A percentile compares a stretch with the other conserved stretches of the same genome.
These are phyloP conservation scores for Thinopyrum elongatum DNA, from an alignment of 176 grass and related monocot species.

Conservation along the genomic window DNA sequence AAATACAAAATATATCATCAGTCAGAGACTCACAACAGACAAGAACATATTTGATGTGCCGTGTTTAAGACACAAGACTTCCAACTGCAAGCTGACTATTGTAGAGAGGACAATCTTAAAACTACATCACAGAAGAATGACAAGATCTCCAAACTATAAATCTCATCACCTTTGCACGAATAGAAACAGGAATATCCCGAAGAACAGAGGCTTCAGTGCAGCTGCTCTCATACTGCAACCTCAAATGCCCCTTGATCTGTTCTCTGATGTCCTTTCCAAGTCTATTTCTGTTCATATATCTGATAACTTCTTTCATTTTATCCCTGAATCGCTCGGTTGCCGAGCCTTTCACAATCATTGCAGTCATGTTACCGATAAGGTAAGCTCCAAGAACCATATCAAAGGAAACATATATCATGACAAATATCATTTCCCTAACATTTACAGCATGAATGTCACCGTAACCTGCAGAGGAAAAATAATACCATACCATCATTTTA, in stretches of 20 bases:
- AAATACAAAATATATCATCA: not conserved
- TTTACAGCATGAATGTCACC: slow-evolving; percentile 97
- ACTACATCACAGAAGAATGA: not conserved
- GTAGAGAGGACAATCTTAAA: not conserved
- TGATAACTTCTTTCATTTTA: slow-evolving; percentile 97
- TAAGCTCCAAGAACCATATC: slow-evolving; percentile 99
- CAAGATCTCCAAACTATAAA: not conserved
- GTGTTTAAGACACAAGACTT: not conserved
- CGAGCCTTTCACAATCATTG: slow-evolving; percentile 96
- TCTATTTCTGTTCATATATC: slow-evolving; percentile 94
- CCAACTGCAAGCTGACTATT: not conserved
- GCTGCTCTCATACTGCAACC: slow-evolving; percentile 92
- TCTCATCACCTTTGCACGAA: slow-evolving; percentile 77
- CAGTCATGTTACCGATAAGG: slow-evolving; percentile 98
- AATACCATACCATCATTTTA: slow-evolving; percentile 2
- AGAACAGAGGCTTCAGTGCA: slow-evolving; percentile 88
- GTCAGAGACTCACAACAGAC: slow-evolving; percentile 5
- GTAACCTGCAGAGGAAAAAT: slow-evolving; percentile 59
- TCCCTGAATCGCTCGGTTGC: slow-evolving; percentile 89
- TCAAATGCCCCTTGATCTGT: slow-evolving; percentile 91
- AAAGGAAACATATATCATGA: slow-evolving; percentile 99
- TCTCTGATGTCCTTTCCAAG: slow-evolving; percentile 80
- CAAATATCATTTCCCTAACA: slow-evolving; percentile 95
- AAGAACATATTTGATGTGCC: slow-evolving; percentile 1
- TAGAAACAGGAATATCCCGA: slow-evolving; percentile 87